Base-by-base conservation (phyloP, 495 filamentous ascomycete genomes). In the Daldinia decipiens region DNA sequence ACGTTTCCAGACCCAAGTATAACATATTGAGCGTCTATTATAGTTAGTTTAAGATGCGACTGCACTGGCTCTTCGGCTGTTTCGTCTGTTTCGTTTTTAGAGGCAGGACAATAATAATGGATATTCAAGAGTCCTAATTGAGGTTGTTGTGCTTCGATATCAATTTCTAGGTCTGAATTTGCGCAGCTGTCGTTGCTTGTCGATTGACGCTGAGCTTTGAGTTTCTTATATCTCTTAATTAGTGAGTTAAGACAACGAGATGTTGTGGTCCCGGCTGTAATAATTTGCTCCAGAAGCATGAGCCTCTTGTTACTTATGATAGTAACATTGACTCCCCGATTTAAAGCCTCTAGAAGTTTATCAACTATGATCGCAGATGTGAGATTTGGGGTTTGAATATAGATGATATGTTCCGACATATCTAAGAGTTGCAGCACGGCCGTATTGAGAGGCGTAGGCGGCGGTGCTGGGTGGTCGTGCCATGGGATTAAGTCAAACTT, bases 231-330 rank as follows among this genome's bases (percentile, higher is more conserved):
- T 6, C 77, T 77, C 34, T 79, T 77, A 9, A 87, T 76, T 1
- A 93, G 79, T 26, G 81, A 83, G 53, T 77, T 78, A 5, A 93
- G 67, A 53, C 85, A 88, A 53, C 84, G 80, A 31, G 84, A 80
- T 0, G 91, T 92, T 2, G 84, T 88, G 0, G 87, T 91, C 11
- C 88, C 89, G 0, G 89, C 88, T 0, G 91, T 93, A 43, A 89
- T 76, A 15, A 93, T 79, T 77, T 93, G 91, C 76, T 93, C 91
- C 7, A 92, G 72, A 13, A 89, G 43, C 91, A 94, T 93, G 81
- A 93, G 87, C 21, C 81, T 80, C 21, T 83, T 79, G 71, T 85
- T 88, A 1, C 90, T 92, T 17, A 92, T 79, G 54, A 93, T 82
- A 9, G 78, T 77, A 19, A 94, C 84, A 36, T 88, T 73, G 19